phyloP scores from a whole-genome alignment of 805 yeast species.

The Torulaspora indica region DNA sequence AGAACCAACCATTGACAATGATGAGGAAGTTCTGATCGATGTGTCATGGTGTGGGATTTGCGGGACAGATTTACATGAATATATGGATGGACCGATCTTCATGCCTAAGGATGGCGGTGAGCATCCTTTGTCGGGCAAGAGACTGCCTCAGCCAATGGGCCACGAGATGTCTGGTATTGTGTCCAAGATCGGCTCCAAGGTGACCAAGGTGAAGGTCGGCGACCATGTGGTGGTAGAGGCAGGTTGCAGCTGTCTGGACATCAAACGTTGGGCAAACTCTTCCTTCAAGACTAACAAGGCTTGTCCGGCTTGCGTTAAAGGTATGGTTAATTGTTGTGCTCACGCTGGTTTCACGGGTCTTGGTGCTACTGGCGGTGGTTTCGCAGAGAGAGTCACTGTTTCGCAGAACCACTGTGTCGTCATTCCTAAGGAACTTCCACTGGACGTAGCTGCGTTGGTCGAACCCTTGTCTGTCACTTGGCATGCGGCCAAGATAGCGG shows the following conservation, averaged over 20 bases:
- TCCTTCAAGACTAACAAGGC: constrained; percentile 15
- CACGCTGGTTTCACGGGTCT: constrained; percentile 49
- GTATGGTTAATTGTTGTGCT: constrained; percentile 50
- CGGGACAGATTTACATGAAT: constrained; percentile 58
- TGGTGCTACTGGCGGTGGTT: constrained; percentile 54
- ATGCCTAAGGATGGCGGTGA: constrained; percentile 40
- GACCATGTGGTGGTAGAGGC: constrained; percentile 63
- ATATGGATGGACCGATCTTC: constrained; percentile 53
- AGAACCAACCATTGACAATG: constrained; percentile 36
- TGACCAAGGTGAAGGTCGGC: constrained; percentile 44
- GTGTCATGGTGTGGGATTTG: constrained; percentile 55
- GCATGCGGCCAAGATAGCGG: constrained; percentile 52
- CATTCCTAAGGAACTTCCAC: constrained; percentile 42
- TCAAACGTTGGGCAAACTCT: constrained; percentile 36
- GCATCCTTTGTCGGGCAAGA: constrained; percentile 39
- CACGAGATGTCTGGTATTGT: constrained; percentile 51
- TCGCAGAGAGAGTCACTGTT: constrained; percentile 47
- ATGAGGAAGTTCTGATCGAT: constrained; percentile 41
- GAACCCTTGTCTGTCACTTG: constrained; percentile 55
- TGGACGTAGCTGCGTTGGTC: constrained; percentile 52
- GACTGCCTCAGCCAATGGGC: constrained; percentile 46
- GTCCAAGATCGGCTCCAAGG: constrained; percentile 43
- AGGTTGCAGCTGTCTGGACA: constrained; percentile 51
- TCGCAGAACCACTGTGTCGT: constrained; percentile 39
- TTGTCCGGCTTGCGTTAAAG: constrained; percentile 48